phyloP scores from a whole-genome alignment of 345 rosid genomes.

The Camelina neglecta region DNA sequence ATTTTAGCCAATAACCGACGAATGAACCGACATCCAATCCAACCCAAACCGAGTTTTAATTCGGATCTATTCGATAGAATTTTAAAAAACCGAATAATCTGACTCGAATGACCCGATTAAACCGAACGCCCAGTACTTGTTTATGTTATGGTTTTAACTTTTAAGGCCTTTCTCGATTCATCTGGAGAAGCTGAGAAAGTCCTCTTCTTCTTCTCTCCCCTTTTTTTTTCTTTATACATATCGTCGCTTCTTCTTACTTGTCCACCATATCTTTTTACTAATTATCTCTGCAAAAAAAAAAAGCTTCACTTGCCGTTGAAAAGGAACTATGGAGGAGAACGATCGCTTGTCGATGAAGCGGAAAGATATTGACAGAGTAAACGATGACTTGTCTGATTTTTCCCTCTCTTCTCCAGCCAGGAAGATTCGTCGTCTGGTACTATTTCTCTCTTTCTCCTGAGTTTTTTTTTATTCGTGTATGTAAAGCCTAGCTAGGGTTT shows the following conservation, averaged over 20 bases:
- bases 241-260: not conserved
- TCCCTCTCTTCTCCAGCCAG: conserved; percentile 76
- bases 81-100: too few relatives aligned
- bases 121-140: too few relatives aligned
- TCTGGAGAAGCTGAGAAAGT: too few relatives aligned
- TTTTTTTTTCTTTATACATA: not conserved
- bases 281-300: not conserved
- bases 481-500: not conserved
- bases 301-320: not conserved
- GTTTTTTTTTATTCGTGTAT: not conserved
- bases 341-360: conserved; percentile 46
- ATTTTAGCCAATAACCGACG: too few relatives aligned
- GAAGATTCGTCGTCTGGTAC: conserved; percentile 86
- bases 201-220: not conserved
- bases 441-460: not conserved
- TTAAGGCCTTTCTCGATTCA: too few relatives aligned
- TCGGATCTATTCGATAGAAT: too few relatives aligned
- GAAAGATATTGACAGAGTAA: conserved; percentile 65
- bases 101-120: too few relatives aligned
- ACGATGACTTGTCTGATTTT: conserved; percentile 83
- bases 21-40: too few relatives aligned
- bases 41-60: too few relatives aligned
- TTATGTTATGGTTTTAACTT: too few relatives aligned
- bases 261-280: not conserved
- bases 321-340: not conserved